These are phyloP conservation scores for Parietaria judaica DNA, from an alignment of 306 rosid species.

Conservation along the genomic window DNA sequence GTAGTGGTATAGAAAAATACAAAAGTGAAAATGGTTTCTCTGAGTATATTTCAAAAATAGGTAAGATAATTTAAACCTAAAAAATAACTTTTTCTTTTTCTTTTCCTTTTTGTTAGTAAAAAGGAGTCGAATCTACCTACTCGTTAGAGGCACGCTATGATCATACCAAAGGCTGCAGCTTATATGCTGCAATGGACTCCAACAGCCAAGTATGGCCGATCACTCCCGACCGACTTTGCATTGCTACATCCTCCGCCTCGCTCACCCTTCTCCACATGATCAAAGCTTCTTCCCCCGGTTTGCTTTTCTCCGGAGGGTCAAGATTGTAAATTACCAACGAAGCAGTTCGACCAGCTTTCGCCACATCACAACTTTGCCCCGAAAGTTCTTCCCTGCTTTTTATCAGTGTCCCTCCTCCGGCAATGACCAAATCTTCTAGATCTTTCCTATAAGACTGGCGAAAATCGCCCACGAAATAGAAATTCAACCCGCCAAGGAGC, in stretches of 20 bases:
- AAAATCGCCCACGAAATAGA: conserved; percentile 72
- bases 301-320: conserved; percentile 66
- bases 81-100: no score
- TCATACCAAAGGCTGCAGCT: conserved; percentile 40
- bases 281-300: conserved; percentile 77
- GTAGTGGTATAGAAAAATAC: no score
- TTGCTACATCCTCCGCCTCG: conserved; percentile 72
- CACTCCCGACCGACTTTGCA: conserved; percentile 38
- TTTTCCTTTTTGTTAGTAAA: no score
- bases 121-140: no score
- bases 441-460: conserved; percentile 41
- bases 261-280: conserved; percentile 71
- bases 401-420: conserved; percentile 59
- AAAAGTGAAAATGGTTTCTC: no score
- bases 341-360: conserved; percentile 21
- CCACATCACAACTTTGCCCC: conserved; percentile 16
- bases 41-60: no score
- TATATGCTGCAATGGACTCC: conserved; percentile 72
- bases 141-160: no score
- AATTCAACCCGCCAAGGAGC: conserved; percentile 52
- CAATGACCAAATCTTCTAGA: conserved; percentile 54
- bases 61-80: no score
- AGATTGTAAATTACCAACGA: conserved; percentile 64
- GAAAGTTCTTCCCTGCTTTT: conserved; percentile 41
- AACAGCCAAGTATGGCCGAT: conserved; percentile 81